Conservation (phyloP, 495 filamentous ascomycete species). For the Hypoxylon lienhwacheense region DNA sequence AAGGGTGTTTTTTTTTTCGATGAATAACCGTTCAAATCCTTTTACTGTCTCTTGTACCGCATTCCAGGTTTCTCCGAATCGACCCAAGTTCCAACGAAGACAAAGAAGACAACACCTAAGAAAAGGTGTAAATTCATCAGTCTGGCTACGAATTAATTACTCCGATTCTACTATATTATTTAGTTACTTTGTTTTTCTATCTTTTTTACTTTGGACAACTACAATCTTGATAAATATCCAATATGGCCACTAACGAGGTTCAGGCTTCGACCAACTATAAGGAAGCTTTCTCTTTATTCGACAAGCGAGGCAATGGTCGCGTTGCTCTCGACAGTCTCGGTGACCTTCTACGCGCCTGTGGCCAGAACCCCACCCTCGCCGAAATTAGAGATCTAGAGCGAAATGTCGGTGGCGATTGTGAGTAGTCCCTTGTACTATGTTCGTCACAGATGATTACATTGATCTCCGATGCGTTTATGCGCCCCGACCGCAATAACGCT, state of each 20-base stretch:
- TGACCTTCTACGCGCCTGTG: constrained; percentile 92
- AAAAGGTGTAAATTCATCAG: background rate
- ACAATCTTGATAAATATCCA: constrained; percentile 12
- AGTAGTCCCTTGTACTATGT: constrained; percentile 43
- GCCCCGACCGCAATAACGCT: too few relatives aligned
- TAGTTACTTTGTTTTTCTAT: background rate
- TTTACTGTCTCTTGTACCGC: too few relatives aligned
- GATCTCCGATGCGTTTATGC: too few relatives aligned
- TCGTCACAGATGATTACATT: background rate
- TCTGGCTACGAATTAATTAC: background rate
- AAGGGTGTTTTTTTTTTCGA: too few relatives aligned
- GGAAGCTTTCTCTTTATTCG: constrained; percentile 99
- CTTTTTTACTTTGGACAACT: background rate
- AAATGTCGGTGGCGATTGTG: constrained; percentile 85
- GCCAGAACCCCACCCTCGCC: constrained; percentile 92
- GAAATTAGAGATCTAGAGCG: constrained; percentile 91
- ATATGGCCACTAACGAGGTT: constrained; percentile 53
- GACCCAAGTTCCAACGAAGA: constrained; percentile 8
- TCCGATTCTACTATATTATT: background rate
- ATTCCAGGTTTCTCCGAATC: constrained; percentile 10
- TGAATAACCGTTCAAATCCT: too few relatives aligned
- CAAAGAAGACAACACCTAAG: constrained; percentile 17
- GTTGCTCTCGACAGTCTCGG: constrained; percentile 84
- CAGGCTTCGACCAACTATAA: constrained; percentile 99
- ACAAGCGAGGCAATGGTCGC: constrained; percentile 93